Conservation (phyloP, 257 asterid species). For the Mitragyna speciosa region DNA sequence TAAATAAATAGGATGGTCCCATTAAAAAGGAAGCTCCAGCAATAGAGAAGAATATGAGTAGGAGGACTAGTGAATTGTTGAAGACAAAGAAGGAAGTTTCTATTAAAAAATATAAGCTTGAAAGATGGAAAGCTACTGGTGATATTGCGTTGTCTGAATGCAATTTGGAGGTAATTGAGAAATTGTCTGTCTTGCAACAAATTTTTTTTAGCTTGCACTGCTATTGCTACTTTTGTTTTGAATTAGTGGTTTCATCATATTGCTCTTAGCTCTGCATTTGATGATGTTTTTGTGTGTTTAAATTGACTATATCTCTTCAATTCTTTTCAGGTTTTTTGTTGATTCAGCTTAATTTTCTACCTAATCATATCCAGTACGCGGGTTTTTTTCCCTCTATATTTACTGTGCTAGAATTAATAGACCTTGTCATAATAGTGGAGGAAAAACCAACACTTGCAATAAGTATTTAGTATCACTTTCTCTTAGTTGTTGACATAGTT, state of each 20-base stretch:
- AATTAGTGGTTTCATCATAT: background rate
- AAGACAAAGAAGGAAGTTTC: constrained; percentile 33
- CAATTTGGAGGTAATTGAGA: constrained; percentile 53
- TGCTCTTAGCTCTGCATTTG: background rate
- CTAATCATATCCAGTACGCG: background rate
- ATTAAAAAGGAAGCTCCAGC: constrained; percentile 48
- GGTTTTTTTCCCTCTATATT: background rate
- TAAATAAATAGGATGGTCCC: constrained; percentile 66
- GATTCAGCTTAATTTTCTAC: background rate
- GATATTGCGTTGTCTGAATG: constrained; percentile 56
- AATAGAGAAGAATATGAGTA: constrained; percentile 25
- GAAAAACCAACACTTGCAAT: background rate
- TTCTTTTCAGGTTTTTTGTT: background rate
- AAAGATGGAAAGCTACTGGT: constrained; percentile 79
- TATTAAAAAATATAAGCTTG: constrained; percentile 42
- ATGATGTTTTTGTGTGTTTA: background rate
- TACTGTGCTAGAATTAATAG: background rate
- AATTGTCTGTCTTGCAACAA: too few species aligned
- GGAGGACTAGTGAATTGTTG: constrained; percentile 23
- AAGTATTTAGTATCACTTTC: background rate
- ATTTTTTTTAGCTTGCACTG: too few species aligned
- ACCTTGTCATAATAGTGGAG: background rate
- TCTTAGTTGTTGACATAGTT: background rate
- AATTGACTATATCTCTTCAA: background rate
- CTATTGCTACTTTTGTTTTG: background rate